A percentile compares a stretch with the other conserved stretches of the same genome.
Evolutionary conservation across 352 stramenopile species (phyloP).

Genomic region (Globisporangium canariense): DNA sequence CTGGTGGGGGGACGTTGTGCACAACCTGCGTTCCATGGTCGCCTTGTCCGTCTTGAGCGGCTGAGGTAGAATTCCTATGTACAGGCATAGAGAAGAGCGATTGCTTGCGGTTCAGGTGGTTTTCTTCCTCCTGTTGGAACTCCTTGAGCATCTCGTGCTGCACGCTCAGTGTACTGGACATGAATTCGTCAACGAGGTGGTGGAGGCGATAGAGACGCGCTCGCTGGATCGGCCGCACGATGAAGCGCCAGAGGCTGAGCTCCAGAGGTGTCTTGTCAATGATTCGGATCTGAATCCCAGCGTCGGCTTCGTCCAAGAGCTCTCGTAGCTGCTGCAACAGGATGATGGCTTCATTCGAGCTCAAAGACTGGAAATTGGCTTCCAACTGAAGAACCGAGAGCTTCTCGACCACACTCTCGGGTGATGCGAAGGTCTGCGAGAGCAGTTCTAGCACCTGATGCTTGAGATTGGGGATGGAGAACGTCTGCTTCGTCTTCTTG

Average conservation of each 20-base stretch:
- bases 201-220: conserved; percentile 31
- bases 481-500: conserved; percentile 32
- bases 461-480: conserved; percentile 19
- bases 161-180: neutral
- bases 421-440: conserved; percentile 2
- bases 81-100: neutral
- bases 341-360: neutral
- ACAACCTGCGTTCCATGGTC: neutral
- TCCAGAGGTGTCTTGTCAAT: conserved; percentile 22
- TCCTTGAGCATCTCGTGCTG: neutral
- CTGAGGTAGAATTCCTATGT: neutral
- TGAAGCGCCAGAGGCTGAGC: conserved; percentile 38
- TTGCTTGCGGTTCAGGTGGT: neutral
- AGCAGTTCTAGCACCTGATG: conserved; percentile 13
- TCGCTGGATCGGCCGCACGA: conserved; percentile 38
- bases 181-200: conserved; percentile 23
- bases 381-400: conserved; percentile 25
- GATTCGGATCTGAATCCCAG: conserved; percentile 24
- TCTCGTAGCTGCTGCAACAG: conserved; percentile 15
- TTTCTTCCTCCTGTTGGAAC: conserved; percentile 2
- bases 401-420: conserved; percentile 4
- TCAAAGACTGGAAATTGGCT: conserved; percentile 9
- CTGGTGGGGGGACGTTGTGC: neutral
- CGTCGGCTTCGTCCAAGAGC: conserved; percentile 22
- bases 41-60: neutral